Conservation (phyloP, 768 basidiomycete species). For the Lactifluus volemus region DNA sequence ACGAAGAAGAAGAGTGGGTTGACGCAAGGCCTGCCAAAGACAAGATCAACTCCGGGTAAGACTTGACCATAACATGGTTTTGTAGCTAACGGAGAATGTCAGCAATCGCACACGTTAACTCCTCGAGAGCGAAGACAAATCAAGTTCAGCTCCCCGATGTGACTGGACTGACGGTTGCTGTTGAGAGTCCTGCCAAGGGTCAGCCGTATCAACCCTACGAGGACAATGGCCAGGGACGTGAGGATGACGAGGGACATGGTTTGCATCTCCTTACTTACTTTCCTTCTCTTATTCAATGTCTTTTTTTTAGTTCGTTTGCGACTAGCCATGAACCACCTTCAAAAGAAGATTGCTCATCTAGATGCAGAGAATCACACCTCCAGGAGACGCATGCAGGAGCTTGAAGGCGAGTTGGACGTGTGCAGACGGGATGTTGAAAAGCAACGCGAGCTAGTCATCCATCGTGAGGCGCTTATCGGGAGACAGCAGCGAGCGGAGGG, state of each 20-base stretch:
- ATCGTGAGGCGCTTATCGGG: conserved; percentile 42
- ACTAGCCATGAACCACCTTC: conserved; percentile 52
- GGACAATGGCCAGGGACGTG: conserved; percentile 29
- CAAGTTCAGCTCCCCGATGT: conserved; percentile 65
- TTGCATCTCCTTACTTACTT: conserved; percentile 10
- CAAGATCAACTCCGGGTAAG: neutral
- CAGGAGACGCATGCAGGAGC: conserved; percentile 71
- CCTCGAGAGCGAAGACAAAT: neutral
- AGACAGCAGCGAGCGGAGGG: conserved; percentile 19
- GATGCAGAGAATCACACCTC: conserved; percentile 80
- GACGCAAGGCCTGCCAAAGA: conserved; percentile 1
- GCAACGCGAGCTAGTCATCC: conserved; percentile 57
- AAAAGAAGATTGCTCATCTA: conserved; percentile 58
- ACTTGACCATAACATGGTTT: neutral
- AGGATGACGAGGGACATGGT: conserved; percentile 60
- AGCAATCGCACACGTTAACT: conserved; percentile 21
- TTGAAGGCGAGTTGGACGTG: conserved; percentile 79
- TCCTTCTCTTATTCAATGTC: conserved; percentile 1
- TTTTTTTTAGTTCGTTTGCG: conserved; percentile 45
- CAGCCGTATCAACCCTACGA: conserved; percentile 41
- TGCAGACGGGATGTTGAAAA: conserved; percentile 70
- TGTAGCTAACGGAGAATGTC: neutral
- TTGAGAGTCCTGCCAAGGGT: conserved; percentile 60
- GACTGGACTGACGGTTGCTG: conserved; percentile 73
- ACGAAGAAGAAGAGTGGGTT: conserved; percentile 1